Evolutionary conservation across 2,329 filamentous ascomycete genomes (phyloP).

Genomic region (Calonectria fujianensis): DNA sequence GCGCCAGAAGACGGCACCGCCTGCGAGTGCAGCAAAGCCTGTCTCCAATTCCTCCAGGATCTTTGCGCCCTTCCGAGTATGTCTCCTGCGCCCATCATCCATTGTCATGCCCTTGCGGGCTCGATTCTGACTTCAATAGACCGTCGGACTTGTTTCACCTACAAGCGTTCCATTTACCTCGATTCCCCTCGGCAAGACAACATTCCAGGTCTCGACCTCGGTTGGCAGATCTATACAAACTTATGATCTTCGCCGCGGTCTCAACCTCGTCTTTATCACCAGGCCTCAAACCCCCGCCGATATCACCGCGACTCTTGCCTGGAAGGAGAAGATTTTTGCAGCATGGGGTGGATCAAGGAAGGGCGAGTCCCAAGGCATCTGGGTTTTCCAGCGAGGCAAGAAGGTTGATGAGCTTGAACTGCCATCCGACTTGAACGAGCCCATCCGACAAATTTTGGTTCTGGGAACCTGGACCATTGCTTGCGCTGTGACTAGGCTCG

Average conservation of each 20-base stretch:
- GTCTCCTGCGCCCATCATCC: slow-evolving; percentile 55
- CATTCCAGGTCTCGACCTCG: slow-evolving; percentile 97
- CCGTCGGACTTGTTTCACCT: slow-evolving; percentile 93
- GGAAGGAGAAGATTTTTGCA: slow-evolving; percentile 91
- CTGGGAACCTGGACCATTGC: slow-evolving; percentile 95
- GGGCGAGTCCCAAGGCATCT: slow-evolving; percentile 80
- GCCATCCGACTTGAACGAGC: slow-evolving; percentile 79
- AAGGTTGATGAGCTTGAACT: slow-evolving; percentile 84
- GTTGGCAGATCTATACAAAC: slow-evolving; percentile 94
- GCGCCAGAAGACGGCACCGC: slow-evolving; percentile 78
- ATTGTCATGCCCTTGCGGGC: slow-evolving; percentile 4
- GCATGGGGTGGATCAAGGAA: slow-evolving; percentile 84
- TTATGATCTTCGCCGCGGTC: slow-evolving; percentile 92
- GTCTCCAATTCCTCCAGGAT: slow-evolving; percentile 80
- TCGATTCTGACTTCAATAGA: slow-evolving; percentile 70
- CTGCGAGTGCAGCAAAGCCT: slow-evolving; percentile 60
- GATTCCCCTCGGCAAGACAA: slow-evolving; percentile 91
- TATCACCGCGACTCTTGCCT: slow-evolving; percentile 91
- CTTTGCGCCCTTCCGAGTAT: slow-evolving; percentile 94
- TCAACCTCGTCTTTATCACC: slow-evolving; percentile 95
- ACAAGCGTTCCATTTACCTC: slow-evolving; percentile 93
- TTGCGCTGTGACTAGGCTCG: slow-evolving; percentile 83
- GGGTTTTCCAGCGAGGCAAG: slow-evolving; percentile 94
- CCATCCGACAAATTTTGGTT: slow-evolving; percentile 84
- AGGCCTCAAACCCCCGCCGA: slow-evolving; percentile 89